Percentiles rank a stretch among this genome's conserved stretches.
phyloP scores from a whole-genome alignment of 2,329 filamentous ascomycete genomes.

The Paracorniculantispora psalliotae region DNA sequence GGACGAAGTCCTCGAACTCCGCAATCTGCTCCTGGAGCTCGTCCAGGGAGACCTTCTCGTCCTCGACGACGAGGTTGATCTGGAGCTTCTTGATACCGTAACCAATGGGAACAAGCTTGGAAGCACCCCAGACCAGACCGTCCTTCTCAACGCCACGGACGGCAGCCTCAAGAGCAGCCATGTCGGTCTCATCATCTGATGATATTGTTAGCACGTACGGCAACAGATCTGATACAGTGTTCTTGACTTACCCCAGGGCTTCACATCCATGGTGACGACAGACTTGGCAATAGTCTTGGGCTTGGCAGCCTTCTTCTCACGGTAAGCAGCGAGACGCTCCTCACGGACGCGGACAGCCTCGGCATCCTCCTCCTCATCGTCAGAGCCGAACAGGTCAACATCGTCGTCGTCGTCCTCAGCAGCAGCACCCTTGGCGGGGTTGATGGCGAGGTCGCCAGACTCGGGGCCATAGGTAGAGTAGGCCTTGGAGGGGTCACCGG shows the following conservation, averaged over 20 bases:
- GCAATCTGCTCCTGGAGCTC: constrained; percentile 82
- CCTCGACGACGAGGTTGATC: constrained; percentile 96
- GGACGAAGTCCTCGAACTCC: constrained; percentile 89
- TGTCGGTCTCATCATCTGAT: constrained; percentile 86
- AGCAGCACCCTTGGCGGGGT: constrained; percentile 78
- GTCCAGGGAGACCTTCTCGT: constrained; percentile 85
- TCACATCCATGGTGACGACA: constrained; percentile 90
- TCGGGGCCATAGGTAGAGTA: constrained; percentile 92
- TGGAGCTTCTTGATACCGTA: constrained; percentile 99
- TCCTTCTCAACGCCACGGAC: constrained; percentile 86
- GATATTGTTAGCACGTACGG: constrained; percentile 19
- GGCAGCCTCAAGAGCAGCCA: constrained; percentile 71
- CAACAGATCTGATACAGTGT: too few species aligned
- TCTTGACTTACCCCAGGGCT: constrained; percentile 91
- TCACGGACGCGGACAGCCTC: constrained; percentile 81
- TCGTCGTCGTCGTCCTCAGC: constrained; percentile 72
- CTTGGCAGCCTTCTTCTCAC: constrained; percentile 94
- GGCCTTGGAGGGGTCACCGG: constrained; percentile 84
- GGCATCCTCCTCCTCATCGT: constrained; percentile 90
- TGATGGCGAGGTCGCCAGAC: constrained; percentile 67
- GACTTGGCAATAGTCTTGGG: constrained; percentile 92
- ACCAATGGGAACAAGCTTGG: constrained; percentile 82
- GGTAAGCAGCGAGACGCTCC: constrained; percentile 88
- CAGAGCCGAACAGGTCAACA: constrained; percentile 88
- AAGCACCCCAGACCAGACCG: constrained; percentile 92